A percentile compares a stretch with the other conserved stretches of the same genome.
These are phyloP conservation scores for Trametes villosa DNA, from an alignment of 768 basidiomycete genomes.

Conservation along the genomic window DNA sequence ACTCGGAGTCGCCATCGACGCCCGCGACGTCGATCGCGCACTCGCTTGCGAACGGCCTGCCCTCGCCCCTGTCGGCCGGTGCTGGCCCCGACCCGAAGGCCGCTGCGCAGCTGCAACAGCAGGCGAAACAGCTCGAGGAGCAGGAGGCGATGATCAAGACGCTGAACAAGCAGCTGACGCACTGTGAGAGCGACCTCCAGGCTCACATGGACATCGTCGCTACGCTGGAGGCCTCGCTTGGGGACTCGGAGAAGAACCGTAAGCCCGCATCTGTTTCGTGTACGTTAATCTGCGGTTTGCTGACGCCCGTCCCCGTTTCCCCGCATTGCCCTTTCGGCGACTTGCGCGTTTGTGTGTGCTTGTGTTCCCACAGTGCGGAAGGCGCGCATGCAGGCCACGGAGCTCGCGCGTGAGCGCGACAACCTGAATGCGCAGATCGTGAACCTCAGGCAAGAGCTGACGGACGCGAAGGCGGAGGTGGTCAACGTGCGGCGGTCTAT, in stretches of 20 bases:
- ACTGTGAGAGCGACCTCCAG: conserved; percentile 90
- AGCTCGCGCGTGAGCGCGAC: conserved; percentile 86
- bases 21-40: conserved; percentile 52
- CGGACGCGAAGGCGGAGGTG: conserved; percentile 81
- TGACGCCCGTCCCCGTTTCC: conserved; percentile 2
- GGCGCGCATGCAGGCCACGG: conserved; percentile 91
- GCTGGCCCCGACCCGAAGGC: conserved; percentile 58
- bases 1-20: conserved; percentile 64
- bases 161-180: conserved; percentile 90
- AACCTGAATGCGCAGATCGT: conserved; percentile 67
- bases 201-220: conserved; percentile 89
- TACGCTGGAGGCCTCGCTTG: conserved; percentile 82
- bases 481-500: conserved; percentile 76
- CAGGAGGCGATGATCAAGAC: conserved; percentile 92
- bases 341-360: background rate
- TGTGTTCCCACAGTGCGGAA: conserved; percentile 70
- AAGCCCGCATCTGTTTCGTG: conserved; percentile 40
- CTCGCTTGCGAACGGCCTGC: conserved; percentile 39
- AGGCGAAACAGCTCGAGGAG: conserved; percentile 77
- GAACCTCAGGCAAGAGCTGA: conserved; percentile 69
- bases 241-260: conserved; percentile 94
- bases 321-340: background rate
- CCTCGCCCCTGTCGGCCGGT: conserved; percentile 30
- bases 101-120: conserved; percentile 65
- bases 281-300: conserved; percentile 10